Conservation (phyloP, 331 rosid species). For the Quercus lobata region DNA sequence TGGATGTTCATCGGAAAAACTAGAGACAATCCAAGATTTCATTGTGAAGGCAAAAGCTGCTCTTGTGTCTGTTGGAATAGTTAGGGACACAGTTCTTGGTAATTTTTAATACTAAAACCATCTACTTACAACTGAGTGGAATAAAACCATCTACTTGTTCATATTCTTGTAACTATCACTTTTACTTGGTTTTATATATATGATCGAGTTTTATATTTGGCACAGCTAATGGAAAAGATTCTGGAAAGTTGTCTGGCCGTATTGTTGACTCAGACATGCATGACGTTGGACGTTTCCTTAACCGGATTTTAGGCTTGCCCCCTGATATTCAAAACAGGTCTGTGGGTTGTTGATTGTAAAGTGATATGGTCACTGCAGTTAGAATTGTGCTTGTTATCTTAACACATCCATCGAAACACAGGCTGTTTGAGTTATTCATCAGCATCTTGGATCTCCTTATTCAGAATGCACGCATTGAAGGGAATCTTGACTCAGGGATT, state of each 20-base stretch:
- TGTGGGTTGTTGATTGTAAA: slow-evolving; percentile 22
- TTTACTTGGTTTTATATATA: slow-evolving; percentile 8
- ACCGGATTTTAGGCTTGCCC: slow-evolving; percentile 88
- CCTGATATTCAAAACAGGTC: slow-evolving; percentile 94
- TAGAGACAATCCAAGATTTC: slow-evolving; percentile 72
- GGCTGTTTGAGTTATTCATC: slow-evolving; percentile 87
- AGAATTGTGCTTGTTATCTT: slow-evolving; percentile 26
- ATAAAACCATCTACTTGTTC: neutral
- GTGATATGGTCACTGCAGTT: slow-evolving; percentile 20
- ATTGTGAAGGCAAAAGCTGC: slow-evolving; percentile 78
- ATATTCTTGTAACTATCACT: neutral
- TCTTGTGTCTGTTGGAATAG: slow-evolving; percentile 89
- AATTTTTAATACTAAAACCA: slow-evolving; percentile 19
- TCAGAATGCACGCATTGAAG: slow-evolving; percentile 88
- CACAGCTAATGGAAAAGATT: slow-evolving; percentile 71
- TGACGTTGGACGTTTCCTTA: slow-evolving; percentile 97
- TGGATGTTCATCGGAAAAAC: slow-evolving; percentile 78
- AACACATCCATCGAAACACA: slow-evolving; percentile 25
- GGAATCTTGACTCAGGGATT: slow-evolving; percentile 70
- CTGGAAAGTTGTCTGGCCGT: slow-evolving; percentile 70
- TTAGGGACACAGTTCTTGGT: slow-evolving; percentile 73
- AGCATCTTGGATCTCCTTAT: slow-evolving; percentile 91
- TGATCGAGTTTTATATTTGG: slow-evolving; percentile 15
- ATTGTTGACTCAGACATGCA: slow-evolving; percentile 96
- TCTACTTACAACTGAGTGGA: neutral